phyloP scores from a whole-genome alignment of 805 yeast genomes.

The Debaryomyces tyrocola region DNA sequence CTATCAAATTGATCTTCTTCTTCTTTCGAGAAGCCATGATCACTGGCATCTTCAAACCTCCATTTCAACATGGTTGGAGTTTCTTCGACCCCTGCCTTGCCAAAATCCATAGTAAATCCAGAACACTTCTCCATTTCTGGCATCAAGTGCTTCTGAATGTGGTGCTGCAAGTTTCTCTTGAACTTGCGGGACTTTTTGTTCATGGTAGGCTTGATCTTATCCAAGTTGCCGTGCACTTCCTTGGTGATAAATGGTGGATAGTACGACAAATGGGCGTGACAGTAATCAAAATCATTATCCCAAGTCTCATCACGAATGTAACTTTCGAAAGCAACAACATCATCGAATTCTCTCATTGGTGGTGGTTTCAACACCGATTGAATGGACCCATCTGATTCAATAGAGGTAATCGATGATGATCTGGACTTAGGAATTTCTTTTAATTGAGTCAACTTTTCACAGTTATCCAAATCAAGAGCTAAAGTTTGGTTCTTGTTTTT shows the following conservation, averaged over 20 bases:
- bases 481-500: constrained; percentile 22
- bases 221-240: constrained; percentile 67
- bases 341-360: constrained; percentile 55
- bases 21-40: constrained; percentile 52
- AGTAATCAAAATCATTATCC: constrained; percentile 71
- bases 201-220: constrained; percentile 69
- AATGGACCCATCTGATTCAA: constrained; percentile 32
- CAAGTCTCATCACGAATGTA: constrained; percentile 71
- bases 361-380: constrained; percentile 38
- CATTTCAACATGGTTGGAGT: constrained; percentile 54
- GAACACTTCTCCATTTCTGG: constrained; percentile 62
- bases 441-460: constrained; percentile 39
- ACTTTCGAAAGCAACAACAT: constrained; percentile 58
- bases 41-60: constrained; percentile 60
- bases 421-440: constrained; percentile 39
- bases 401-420: constrained; percentile 39
- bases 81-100: constrained; percentile 48
- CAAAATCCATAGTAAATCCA: constrained; percentile 57
- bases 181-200: constrained; percentile 72
- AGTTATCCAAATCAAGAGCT: constrained; percentile 37
- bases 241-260: constrained; percentile 73
- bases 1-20: constrained; percentile 48
- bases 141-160: constrained; percentile 67
- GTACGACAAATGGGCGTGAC: constrained; percentile 66
- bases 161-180: constrained; percentile 73